Conservation (phyloP, 192 early-diverging fungal genomes). For the Entomortierella parvispora region DNA sequence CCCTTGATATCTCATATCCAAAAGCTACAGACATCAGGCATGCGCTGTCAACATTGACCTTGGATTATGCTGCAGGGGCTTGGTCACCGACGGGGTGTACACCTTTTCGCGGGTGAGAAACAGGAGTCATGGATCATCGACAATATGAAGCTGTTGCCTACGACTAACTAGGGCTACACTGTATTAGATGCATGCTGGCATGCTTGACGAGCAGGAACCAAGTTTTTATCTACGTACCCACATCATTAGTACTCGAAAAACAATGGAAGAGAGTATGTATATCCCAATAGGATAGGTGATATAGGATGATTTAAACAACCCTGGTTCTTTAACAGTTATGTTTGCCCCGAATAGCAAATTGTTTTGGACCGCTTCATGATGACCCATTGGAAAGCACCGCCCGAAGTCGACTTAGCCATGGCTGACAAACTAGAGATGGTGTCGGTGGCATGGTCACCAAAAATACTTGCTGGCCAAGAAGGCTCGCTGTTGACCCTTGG, state of each 20-base stretch:
- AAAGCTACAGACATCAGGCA: conserved; percentile 22
- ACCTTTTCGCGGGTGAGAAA: conserved; percentile 18
- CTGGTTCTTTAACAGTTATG: too few relatives aligned
- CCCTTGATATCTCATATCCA: background rate
- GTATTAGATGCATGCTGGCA: conserved; percentile 32
- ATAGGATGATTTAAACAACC: background rate
- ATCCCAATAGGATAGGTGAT: background rate
- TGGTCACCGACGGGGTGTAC: conserved; percentile 50
- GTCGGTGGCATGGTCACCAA: conserved; percentile 48
- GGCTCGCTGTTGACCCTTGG: conserved; percentile 39
- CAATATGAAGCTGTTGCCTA: background rate
- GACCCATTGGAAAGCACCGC: conserved; percentile 17
- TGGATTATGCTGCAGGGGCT: conserved; percentile 18
- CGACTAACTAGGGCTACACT: background rate
- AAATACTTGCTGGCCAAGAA: conserved; percentile 16
- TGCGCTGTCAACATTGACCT: conserved; percentile 1
- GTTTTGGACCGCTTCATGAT: conserved; percentile 18
- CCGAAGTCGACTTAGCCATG: conserved; percentile 7
- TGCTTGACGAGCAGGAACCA: conserved; percentile 33
- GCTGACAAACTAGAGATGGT: conserved; percentile 26
- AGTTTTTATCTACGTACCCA: conserved; percentile 22
- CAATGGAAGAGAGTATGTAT: conserved; percentile 28
- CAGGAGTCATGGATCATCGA: too few relatives aligned
- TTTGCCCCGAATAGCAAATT: too few relatives aligned
- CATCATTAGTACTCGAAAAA: conserved; percentile 10